Percentiles rank a stretch among this genome's conserved stretches.
These are phyloP conservation scores for barley (Hordeum vulgare) DNA, from an alignment of 176 grass and related monocot genomes.

Conservation along the genomic window DNA sequence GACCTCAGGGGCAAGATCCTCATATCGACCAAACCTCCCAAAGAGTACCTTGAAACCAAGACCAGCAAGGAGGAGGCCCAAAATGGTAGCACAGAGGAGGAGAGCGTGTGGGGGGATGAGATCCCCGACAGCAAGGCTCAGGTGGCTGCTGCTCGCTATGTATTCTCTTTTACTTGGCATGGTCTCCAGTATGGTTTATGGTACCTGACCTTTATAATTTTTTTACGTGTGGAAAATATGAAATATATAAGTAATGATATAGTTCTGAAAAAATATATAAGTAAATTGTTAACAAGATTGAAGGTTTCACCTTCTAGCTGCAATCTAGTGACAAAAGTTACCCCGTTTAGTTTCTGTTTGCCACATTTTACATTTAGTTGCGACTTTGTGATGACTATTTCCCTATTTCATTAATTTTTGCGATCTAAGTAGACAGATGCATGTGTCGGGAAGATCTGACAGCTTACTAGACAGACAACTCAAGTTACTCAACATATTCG, in stretches of 20 bases:
- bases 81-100: background rate
- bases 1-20: slow-evolving; percentile 59
- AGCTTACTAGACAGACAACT: background rate
- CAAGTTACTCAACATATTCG: no score
- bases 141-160: background rate
- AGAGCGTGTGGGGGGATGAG: slow-evolving; percentile 54
- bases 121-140: slow-evolving; percentile 32
- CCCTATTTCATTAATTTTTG: background rate
- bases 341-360: background rate
- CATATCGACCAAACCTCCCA: slow-evolving; percentile 75
- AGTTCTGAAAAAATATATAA: background rate
- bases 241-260: background rate
- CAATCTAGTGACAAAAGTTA: background rate
- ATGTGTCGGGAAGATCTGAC: background rate
- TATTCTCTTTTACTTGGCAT: background rate
- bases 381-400: background rate
- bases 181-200: background rate
- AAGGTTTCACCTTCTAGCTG: background rate
- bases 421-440: background rate
- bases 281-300: background rate
- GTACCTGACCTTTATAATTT: background rate
- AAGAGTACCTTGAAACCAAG: slow-evolving; percentile 57
- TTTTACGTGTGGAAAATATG: background rate
- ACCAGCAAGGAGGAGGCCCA: slow-evolving; percentile 11
- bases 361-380: background rate